These are phyloP conservation scores for Globisporangium megalacanthum DNA, from an alignment of 352 stramenopile species.

Conservation along the genomic window DNA sequence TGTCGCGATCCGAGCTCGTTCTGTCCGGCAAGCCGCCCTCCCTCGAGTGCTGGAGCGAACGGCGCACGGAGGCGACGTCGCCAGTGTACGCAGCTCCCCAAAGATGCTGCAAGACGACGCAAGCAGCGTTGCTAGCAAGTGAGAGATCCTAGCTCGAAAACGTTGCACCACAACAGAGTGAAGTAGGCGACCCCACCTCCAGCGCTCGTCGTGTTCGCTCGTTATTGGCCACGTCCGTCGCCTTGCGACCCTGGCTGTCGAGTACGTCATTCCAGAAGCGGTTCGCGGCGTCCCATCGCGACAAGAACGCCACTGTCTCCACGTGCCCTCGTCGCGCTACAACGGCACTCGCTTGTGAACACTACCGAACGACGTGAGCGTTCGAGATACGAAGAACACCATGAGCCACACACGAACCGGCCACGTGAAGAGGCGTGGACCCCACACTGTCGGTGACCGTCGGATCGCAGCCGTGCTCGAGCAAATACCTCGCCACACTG, in stretches of 20 bases:
- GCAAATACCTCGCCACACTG: slow-evolving; percentile 18
- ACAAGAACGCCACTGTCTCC: slow-evolving; percentile 28
- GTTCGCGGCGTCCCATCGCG: slow-evolving; percentile 42
- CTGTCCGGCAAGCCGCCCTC: not conserved
- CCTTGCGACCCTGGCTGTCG: slow-evolving; percentile 34
- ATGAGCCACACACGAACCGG: slow-evolving; percentile 17
- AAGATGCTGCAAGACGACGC: slow-evolving; percentile 20
- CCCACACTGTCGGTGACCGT: slow-evolving; percentile 25
- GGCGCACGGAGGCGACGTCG: slow-evolving; percentile 23
- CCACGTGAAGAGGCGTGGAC: slow-evolving; percentile 39
- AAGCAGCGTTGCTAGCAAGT: not conserved
- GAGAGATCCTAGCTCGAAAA: not conserved
- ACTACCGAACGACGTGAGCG: not conserved
- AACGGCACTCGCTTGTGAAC: not conserved
- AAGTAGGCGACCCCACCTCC: slow-evolving; percentile 16
- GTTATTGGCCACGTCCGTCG: slow-evolving; percentile 26
- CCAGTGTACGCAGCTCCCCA: slow-evolving; percentile 34
- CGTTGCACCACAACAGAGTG: not conserved
- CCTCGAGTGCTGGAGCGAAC: slow-evolving; percentile 12
- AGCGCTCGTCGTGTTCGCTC: slow-evolving; percentile 21
- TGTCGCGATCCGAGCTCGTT: not conserved
- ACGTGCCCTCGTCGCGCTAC: slow-evolving; percentile 23
- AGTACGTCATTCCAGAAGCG: slow-evolving; percentile 21
- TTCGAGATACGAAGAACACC: not conserved
- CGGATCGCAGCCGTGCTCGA: slow-evolving; percentile 25